Evolutionary conservation across 2,329 filamentous ascomycete genomes (phyloP).

Genomic region (Calonectria honghensis): DNA sequence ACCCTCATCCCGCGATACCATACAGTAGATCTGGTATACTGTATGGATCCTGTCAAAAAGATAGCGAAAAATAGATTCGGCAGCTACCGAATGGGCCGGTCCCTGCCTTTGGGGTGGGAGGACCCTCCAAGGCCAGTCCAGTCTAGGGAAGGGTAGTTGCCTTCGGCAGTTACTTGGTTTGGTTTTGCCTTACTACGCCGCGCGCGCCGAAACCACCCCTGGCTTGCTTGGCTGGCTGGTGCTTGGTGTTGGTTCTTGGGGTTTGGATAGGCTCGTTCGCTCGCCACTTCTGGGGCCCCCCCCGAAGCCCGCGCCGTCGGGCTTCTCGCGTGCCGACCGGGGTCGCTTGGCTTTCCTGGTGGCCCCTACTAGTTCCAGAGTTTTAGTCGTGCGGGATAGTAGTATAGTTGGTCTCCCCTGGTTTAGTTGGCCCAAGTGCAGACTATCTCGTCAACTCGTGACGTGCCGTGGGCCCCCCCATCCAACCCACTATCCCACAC

Average conservation of each 20-base stretch:
- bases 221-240: constrained; percentile 30
- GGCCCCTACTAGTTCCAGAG: constrained; percentile 31
- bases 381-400: constrained; percentile 23
- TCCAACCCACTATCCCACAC: not conserved
- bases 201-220: constrained; percentile 3
- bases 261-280: constrained; percentile 20
- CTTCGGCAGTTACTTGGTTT: constrained; percentile 22
- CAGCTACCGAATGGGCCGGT: constrained; percentile 34
- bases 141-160: not conserved
- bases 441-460: constrained; percentile 24
- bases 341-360: constrained; percentile 13
- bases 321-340: constrained; percentile 31
- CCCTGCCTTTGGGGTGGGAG: constrained; percentile 24
- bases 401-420: constrained; percentile 11
- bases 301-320: constrained; percentile 33
- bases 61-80: constrained; percentile 6
- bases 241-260: constrained; percentile 30
- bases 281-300: not conserved
- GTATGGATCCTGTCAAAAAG: constrained; percentile 33
- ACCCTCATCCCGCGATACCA: not conserved
- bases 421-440: constrained; percentile 27
- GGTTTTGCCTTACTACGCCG: constrained; percentile 1
- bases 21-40: constrained; percentile 39
- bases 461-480: constrained; percentile 3
- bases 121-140: not conserved